Percentiles rank a stretch among this genome's conserved stretches.
These are phyloP conservation scores for Neopestalotiopsis rosae DNA, from an alignment of 2,329 filamentous ascomycete genomes.

Conservation along the genomic window DNA sequence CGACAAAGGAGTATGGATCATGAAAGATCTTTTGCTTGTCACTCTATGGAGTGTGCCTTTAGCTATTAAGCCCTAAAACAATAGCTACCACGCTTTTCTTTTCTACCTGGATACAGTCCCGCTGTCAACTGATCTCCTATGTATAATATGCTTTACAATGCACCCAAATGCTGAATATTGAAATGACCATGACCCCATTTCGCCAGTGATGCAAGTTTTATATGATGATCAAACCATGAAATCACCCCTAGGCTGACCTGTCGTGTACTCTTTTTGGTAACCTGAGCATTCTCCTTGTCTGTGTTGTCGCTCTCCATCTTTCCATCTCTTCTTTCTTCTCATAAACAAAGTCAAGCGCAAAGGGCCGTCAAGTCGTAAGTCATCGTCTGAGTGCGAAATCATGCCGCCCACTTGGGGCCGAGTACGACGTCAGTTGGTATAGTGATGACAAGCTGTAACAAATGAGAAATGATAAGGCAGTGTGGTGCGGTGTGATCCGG, in stretches of 20 bases:
- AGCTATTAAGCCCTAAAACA: background rate
- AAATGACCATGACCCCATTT: background rate
- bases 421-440: background rate
- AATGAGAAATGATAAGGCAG: background rate
- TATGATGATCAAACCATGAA: background rate
- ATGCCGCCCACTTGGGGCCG: background rate
- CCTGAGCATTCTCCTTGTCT: background rate
- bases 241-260: conserved; percentile 1
- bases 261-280: background rate
- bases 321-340: conserved; percentile 4
- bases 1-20: background rate
- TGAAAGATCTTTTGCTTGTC: background rate
- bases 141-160: conserved; percentile 14
- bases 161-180: conserved; percentile 13
- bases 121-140: conserved; percentile 4
- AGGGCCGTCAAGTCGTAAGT: conserved; percentile 16
- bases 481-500: background rate
- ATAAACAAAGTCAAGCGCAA: conserved; percentile 3
- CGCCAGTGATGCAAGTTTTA: conserved; percentile 12
- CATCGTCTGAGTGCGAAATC: background rate
- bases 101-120: conserved; percentile 8
- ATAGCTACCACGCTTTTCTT: background rate
- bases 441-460: background rate
- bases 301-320: background rate
- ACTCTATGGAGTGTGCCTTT: background rate